Evolutionary conservation across 768 basidiomycete species (phyloP), one percentile per base, ranked within the genome.

Genomic region (Trametopsis cervina): DNA sequence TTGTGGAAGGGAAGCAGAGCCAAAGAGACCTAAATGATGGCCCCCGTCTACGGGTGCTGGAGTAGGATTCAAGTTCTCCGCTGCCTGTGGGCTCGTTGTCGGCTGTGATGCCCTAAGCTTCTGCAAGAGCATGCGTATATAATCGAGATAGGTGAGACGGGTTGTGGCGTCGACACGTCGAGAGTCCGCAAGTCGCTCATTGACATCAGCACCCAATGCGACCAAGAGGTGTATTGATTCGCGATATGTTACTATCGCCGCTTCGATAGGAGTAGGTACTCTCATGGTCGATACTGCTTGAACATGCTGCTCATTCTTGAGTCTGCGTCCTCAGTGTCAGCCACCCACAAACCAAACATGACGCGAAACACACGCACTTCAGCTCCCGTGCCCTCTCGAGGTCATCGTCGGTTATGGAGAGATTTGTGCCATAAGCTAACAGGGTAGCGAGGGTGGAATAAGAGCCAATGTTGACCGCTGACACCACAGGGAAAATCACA

Each of bases 341-440:
- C 12, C 9, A n/a, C 13, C n/a, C 27, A 24, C 3, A 38, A 25
- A 17, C 9, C 29, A 33, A 22, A 21, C 13, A 3, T 4, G 10
- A 17, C 15, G 11, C 1, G 15, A 1, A 17, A 44, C 43, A 18
- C 4, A 48, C 63, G 36, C 45, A 54, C 57, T 42, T 57, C 15
- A 56, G 45, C 0, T 56, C 55, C 9, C 51, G 27, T 4, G 61
- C 57, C 22, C 51, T 51, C 23, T 60, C 57, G 24, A 54, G 55
- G 11, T 63, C 63, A 20, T 66, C 63, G 23, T 54, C 52, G 4
- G 50, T 52, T 44, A 58, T 55, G 1, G 23, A 36, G 15, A 59
- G 26, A 42, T 59, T 63, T 9, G 64, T 63, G 0, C 61, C 66
- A 27, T 67, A 48, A 0, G 65, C 61, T 3, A 66, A 51, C 7